Evolutionary conservation across 768 basidiomycete genomes (phyloP).

Genomic region (Cystofilobasidium capitatum): DNA sequence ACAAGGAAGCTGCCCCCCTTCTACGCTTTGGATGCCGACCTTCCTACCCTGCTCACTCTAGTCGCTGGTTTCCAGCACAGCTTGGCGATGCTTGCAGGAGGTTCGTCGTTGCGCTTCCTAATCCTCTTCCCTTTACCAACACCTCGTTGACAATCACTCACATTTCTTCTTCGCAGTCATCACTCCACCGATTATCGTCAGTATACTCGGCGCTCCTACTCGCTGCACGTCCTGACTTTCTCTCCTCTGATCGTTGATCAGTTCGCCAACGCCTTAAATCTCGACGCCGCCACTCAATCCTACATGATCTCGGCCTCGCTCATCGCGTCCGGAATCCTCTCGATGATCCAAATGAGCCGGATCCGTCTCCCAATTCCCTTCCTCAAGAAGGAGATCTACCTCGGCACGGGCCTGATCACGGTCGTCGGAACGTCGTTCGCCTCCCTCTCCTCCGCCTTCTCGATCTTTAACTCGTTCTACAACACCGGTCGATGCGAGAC

Average conservation of each 20-base stretch:
- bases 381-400: constrained; percentile 46
- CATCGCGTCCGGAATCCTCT: constrained; percentile 49
- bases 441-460: constrained; percentile 61
- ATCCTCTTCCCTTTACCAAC: not conserved
- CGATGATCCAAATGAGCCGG: constrained; percentile 64
- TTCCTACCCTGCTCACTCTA: constrained; percentile 62
- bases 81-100: constrained; percentile 69
- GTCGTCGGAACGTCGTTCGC: constrained; percentile 73
- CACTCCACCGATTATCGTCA: constrained; percentile 73
- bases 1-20: constrained; percentile 40
- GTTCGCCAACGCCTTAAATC: constrained; percentile 42
- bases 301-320: constrained; percentile 68
- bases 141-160: not conserved
- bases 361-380: constrained; percentile 47
- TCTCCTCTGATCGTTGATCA: not conserved
- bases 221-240: too few species aligned
- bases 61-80: constrained; percentile 52
- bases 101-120: constrained; percentile 37
- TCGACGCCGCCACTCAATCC: constrained; percentile 52
- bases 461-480: constrained; percentile 63
- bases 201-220: constrained; percentile 37
- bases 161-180: constrained; percentile 39
- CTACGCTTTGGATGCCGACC: constrained; percentile 60
- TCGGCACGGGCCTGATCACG: constrained; percentile 19
- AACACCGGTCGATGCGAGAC: constrained; percentile 65